Evolutionary conservation across 2,329 filamentous ascomycete genomes (phyloP), one percentile per base, ranked within the genome.

Genomic region (Fusarium udum): DNA sequence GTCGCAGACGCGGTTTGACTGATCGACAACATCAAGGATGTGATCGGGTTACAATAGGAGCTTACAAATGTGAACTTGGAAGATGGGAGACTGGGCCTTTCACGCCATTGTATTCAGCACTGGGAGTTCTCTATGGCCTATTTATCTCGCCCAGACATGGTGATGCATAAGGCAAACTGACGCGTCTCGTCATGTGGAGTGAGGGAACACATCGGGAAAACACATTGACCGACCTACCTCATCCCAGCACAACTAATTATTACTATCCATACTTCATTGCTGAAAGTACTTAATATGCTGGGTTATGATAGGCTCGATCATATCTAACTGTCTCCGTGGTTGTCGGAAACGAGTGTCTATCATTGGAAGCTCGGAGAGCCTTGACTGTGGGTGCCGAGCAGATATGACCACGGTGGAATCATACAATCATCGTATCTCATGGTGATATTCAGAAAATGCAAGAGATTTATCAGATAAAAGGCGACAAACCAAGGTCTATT

Each of bases 371-470:
- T 13, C 0, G 26, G 31, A 32, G 31, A 26, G 4, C 16, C n/a
- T 34, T 34, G 48, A 14, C 31, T 6, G 6, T 34, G n/a, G 16
- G n/a, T 26, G 13, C 31, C n/a, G 13, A 26, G 16, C 9, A 52
- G 4, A 36, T 11, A 34, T 11, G n/a, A 34, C 7, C 13, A 4
- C 9, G 3, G 9, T 20, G 6, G 6, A 4, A 52, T 20, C 32
- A 15, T 11, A 34, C 6, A 18, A 28, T 46, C 45, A 15, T 11
- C 12, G 13, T 11, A 22, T 14, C 13, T 28, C 24, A 22, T 22
- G 13, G 18, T 7, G 1, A 0, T 7, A 11, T 6, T 20, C n/a
- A 52, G 9, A 26, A 52, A 20, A 11, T 2, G 3, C 2, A 4
- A 11, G 7, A 11, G 9, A 15, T 15, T 11, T 12, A 8, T 36